These are phyloP conservation scores for Silene coronaria DNA, from an alignment of 179 eudicot genomes.

Conservation along the genomic window DNA sequence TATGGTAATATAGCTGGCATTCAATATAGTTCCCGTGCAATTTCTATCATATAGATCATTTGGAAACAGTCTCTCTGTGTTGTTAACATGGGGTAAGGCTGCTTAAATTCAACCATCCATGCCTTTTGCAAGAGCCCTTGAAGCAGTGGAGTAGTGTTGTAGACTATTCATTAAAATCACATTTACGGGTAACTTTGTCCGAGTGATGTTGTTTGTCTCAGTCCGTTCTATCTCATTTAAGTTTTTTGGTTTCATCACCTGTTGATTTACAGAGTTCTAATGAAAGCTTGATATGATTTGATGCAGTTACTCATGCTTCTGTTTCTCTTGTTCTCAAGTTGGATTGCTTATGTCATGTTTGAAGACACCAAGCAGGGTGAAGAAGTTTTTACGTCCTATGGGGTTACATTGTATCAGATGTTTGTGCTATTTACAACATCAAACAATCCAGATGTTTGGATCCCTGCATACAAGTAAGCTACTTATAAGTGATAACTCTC, in stretches of 20 bases:
- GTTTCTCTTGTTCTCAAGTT: slow-evolving; percentile 83
- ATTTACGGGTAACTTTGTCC: not conserved
- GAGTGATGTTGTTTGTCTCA: not conserved
- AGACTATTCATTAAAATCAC: not conserved
- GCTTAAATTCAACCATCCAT: too few species aligned
- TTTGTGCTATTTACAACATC: slow-evolving; percentile 87
- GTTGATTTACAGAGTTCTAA: not conserved
- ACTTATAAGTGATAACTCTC: slow-evolving; percentile 22
- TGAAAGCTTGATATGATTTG: slow-evolving; percentile 4
- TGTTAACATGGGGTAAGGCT: too few species aligned
- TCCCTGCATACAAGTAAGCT: slow-evolving; percentile 96
- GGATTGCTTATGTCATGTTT: slow-evolving; percentile 94
- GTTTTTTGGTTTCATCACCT: not conserved
- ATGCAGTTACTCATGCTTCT: slow-evolving; percentile 71
- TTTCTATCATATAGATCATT: too few species aligned
- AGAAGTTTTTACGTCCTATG: slow-evolving; percentile 69
- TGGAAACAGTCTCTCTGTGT: too few species aligned
- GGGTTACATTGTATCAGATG: slow-evolving; percentile 81
- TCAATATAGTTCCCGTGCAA: too few species aligned
- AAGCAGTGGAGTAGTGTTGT: too few species aligned
- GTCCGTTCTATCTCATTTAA: not conserved
- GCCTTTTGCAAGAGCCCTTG: too few species aligned
- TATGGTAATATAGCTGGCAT: not conserved
- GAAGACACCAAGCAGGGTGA: slow-evolving; percentile 89
- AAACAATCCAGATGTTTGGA: slow-evolving; percentile 96